These are phyloP conservation scores for Paramecium octaurelia DNA, from an alignment of 73 alveolate species.

Conservation along the genomic window DNA sequence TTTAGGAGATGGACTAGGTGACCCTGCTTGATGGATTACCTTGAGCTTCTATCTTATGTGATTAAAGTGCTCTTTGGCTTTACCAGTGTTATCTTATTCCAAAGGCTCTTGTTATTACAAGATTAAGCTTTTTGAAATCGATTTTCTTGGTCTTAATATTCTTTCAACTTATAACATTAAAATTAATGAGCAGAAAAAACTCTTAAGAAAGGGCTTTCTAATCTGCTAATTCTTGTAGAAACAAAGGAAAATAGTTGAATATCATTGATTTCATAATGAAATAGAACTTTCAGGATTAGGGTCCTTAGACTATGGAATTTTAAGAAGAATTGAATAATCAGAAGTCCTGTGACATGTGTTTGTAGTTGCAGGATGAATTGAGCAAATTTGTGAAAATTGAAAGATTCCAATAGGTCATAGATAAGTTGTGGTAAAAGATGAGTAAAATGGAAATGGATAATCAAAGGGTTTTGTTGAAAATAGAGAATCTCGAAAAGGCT, in stretches of 20 bases:
- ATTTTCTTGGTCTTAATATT: not conserved
- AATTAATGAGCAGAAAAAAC: not conserved
- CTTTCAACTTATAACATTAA: conserved; percentile 9
- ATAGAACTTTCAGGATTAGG: not conserved
- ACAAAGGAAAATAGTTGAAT: not conserved
- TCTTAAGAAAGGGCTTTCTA: not conserved
- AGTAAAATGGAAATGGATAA: not conserved
- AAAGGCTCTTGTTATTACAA: not conserved
- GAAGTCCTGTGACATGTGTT: not conserved
- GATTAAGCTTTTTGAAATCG: not conserved
- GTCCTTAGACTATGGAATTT: not conserved
- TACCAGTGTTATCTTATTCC: not conserved
- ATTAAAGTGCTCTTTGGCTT: not conserved
- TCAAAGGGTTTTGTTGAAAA: not conserved
- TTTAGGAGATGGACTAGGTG: not conserved
- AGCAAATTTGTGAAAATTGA: not conserved
- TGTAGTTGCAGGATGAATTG: not conserved
- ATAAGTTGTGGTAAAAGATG: not conserved
- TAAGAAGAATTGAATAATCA: not conserved
- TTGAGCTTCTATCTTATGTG: not conserved
- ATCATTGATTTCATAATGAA: conserved; percentile 5
- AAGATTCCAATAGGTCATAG: not conserved
- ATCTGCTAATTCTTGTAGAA: not conserved
- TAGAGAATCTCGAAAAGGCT: not conserved
- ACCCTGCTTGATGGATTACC: not conserved